Percentiles rank a stretch among this genome's conserved stretches.
Evolutionary conservation across 73 alveolate genomes (phyloP).

Genomic region (Paramecium sonneborni): DNA sequence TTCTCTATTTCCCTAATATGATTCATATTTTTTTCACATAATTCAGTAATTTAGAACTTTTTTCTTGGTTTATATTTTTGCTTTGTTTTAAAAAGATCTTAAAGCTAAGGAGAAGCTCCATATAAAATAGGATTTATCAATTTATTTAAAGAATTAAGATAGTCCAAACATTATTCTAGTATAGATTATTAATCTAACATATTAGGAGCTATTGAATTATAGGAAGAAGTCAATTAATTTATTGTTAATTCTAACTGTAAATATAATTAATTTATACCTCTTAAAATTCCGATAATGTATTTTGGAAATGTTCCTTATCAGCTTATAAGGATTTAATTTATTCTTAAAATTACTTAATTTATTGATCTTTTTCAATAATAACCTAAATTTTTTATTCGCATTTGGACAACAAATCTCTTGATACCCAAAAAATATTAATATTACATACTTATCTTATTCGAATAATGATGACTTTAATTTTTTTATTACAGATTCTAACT

Average conservation of each 20-base stretch:
- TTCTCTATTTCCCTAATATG: neutral
- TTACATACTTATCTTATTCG: neutral
- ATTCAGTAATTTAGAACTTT: neutral
- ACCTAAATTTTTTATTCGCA: neutral
- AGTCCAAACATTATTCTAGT: neutral
- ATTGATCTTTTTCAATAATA: neutral
- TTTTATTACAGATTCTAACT: neutral
- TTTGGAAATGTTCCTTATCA: neutral
- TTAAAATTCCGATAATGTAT: neutral
- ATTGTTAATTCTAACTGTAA: slow-evolving; percentile 25
- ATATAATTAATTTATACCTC: neutral
- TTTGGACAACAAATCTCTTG: slow-evolving; percentile 24
- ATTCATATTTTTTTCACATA: neutral
- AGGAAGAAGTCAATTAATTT: neutral
- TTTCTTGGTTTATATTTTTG: neutral
- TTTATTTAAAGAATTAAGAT: too few relatives aligned
- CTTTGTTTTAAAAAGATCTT: neutral
- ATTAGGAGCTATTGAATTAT: neutral
- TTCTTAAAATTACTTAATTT: too few relatives aligned
- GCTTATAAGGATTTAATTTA: neutral
- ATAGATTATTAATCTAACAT: neutral
- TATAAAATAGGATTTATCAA: neutral
- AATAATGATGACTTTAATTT: neutral
- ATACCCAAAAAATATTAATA: neutral
- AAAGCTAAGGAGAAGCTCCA: neutral